These are phyloP conservation scores for Physaria fendleri DNA, from an alignment of 345 rosid species.

Conservation along the genomic window DNA sequence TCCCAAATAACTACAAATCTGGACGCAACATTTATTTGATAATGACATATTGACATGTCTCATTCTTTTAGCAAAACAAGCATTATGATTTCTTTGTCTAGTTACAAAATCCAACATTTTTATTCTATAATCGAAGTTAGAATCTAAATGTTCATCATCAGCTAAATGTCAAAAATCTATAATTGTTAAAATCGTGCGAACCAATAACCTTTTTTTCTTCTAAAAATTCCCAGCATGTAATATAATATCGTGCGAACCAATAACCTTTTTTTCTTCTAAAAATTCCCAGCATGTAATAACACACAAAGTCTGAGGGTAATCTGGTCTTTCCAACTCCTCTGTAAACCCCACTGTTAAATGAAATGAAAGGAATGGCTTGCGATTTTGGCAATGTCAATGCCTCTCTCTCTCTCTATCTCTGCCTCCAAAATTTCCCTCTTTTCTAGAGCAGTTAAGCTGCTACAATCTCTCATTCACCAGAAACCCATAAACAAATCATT, in stretches of 20 bases:
- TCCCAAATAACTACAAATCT: slow-evolving; percentile 9
- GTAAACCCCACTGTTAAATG: not conserved
- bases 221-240: slow-evolving; percentile 7
- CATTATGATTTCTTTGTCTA: not conserved
- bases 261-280: not conserved
- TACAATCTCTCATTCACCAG: slow-evolving; percentile 42
- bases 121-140: not conserved
- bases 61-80: not conserved
- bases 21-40: slow-evolving; percentile 2
- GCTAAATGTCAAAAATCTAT: not conserved
- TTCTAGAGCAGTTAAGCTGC: slow-evolving; percentile 67
- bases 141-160: not conserved
- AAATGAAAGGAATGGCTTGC: slow-evolving; percentile 54
- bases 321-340: not conserved
- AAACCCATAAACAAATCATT: slow-evolving; percentile 14
- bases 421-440: slow-evolving; percentile 27
- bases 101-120: not conserved
- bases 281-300: slow-evolving; percentile 7
- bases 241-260: slow-evolving; percentile 24
- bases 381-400: slow-evolving; percentile 60
- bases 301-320: slow-evolving; percentile 11
- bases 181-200: slow-evolving; percentile 17
- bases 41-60: slow-evolving; percentile 1
- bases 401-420: slow-evolving; percentile 10
- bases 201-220: not conserved